Evolutionary conservation across 352 stramenopile genomes (phyloP).

Genomic region (Phytopythium kandeliae): DNA sequence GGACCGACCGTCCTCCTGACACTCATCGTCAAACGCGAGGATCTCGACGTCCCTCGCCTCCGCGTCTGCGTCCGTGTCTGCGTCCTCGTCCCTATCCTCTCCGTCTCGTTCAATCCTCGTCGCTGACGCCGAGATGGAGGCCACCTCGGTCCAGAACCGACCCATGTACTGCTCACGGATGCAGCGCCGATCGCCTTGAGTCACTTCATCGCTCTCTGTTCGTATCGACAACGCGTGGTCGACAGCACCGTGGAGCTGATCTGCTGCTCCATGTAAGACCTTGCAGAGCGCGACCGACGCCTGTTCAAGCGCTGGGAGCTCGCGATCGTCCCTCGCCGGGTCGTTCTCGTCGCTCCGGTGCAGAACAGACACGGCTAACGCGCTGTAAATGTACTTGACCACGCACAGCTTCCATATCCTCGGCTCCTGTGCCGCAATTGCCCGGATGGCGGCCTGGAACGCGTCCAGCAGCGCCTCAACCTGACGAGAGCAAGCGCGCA

Average conservation of each 20-base stretch:
- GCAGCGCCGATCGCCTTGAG: neutral
- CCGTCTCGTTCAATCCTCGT: conserved; percentile 2
- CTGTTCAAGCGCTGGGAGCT: conserved; percentile 7
- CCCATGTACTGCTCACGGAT: conserved; percentile 9
- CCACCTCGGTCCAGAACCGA: conserved; percentile 17
- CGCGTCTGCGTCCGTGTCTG: neutral
- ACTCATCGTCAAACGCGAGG: conserved; percentile 38
- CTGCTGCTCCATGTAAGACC: neutral
- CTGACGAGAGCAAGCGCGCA: conserved; percentile 8
- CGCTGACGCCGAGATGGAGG: neutral
- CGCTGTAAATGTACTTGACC: conserved; percentile 27
- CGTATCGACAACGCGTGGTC: neutral
- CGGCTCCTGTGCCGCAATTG: conserved; percentile 28
- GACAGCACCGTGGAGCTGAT: neutral
- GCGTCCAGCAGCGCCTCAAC: conserved; percentile 17
- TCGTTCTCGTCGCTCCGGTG: neutral
- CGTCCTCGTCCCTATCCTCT: conserved; percentile 1
- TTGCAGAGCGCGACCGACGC: conserved; percentile 4
- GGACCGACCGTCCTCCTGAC: conserved; percentile 24
- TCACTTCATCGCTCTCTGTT: neutral
- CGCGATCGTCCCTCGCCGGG: neutral
- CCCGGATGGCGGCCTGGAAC: conserved; percentile 28
- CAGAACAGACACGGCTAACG: conserved; percentile 12
- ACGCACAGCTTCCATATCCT: conserved; percentile 51
- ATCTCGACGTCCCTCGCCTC: conserved; percentile 25